phyloP scores from a whole-genome alignment of 192 early-diverging fungal species.

The Backusella westeae region DNA sequence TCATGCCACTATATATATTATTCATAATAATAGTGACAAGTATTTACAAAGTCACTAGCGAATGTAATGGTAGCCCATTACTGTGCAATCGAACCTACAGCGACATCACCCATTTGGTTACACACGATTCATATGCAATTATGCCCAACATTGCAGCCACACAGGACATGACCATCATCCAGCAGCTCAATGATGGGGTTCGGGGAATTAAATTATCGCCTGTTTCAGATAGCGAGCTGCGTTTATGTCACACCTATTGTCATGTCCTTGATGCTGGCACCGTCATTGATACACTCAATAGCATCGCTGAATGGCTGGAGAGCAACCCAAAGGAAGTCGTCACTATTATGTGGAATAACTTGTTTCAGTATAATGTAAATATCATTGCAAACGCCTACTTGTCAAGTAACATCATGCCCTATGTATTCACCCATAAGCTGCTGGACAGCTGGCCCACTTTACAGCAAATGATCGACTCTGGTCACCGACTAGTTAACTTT shows the following conservation, averaged over 20 bases:
- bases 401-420: constrained; percentile 19
- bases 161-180: constrained; percentile 59
- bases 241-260: constrained; percentile 67
- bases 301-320: constrained; percentile 57
- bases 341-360: constrained; percentile 73
- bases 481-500: constrained; percentile 68
- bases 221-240: constrained; percentile 22
- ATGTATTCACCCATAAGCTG: constrained; percentile 34
- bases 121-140: constrained; percentile 72
- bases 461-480: constrained; percentile 55
- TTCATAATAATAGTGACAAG: neutral
- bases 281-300: constrained; percentile 49
- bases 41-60: neutral
- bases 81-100: constrained; percentile 64
- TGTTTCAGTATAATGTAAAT: constrained; percentile 42
- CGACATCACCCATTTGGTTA: constrained; percentile 61
- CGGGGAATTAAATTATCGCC: constrained; percentile 69
- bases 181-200: constrained; percentile 72
- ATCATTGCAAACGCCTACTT: constrained; percentile 33
- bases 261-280: constrained; percentile 55
- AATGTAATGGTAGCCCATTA: constrained; percentile 63
- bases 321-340: constrained; percentile 66
- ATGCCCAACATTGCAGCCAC: constrained; percentile 54
- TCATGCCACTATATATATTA: neutral
- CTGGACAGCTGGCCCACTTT: constrained; percentile 64